Percentiles rank a stretch among this genome's conserved stretches.
Evolutionary conservation across 495 filamentous ascomycete genomes (phyloP).

Genomic region (Xylaria scruposa): DNA sequence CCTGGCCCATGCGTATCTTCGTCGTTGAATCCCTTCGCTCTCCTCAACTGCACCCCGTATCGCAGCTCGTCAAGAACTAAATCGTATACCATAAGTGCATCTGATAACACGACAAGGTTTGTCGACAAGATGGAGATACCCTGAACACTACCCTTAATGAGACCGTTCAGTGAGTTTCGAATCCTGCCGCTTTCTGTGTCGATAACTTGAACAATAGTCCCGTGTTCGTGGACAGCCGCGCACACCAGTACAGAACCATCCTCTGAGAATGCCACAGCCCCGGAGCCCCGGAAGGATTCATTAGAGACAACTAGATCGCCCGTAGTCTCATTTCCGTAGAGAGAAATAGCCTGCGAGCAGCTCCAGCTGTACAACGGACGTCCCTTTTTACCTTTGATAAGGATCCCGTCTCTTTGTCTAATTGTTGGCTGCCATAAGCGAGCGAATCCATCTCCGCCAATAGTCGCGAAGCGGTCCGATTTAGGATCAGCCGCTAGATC

Average conservation of each 20-base stretch:
- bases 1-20: slow-evolving; percentile 29
- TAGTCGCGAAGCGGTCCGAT: slow-evolving; percentile 74
- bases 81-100: slow-evolving; percentile 70
- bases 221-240: slow-evolving; percentile 49
- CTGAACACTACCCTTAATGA: slow-evolving; percentile 61
- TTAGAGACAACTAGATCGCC: slow-evolving; percentile 37
- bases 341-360: slow-evolving; percentile 65
- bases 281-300: slow-evolving; percentile 46
- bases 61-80: slow-evolving; percentile 64
- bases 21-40: slow-evolving; percentile 14
- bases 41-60: slow-evolving; percentile 53
- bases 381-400: slow-evolving; percentile 59
- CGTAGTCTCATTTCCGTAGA: slow-evolving; percentile 53
- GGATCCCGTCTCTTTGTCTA: slow-evolving; percentile 66
- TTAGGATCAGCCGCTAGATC: slow-evolving; percentile 72
- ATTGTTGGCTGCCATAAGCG: slow-evolving; percentile 78
- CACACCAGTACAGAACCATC: slow-evolving; percentile 87
- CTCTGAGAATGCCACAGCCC: slow-evolving; percentile 73
- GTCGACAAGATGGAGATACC: slow-evolving; percentile 65
- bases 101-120: slow-evolving; percentile 66
- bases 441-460: slow-evolving; percentile 79
- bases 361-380: slow-evolving; percentile 71
- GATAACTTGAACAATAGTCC: slow-evolving; percentile 64
- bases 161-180: slow-evolving; percentile 57
- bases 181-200: slow-evolving; percentile 64